A percentile compares a stretch with the other conserved stretches of the same genome.
phyloP scores from a whole-genome alignment of 179 eudicot species.

The Dionaea muscipula region DNA sequence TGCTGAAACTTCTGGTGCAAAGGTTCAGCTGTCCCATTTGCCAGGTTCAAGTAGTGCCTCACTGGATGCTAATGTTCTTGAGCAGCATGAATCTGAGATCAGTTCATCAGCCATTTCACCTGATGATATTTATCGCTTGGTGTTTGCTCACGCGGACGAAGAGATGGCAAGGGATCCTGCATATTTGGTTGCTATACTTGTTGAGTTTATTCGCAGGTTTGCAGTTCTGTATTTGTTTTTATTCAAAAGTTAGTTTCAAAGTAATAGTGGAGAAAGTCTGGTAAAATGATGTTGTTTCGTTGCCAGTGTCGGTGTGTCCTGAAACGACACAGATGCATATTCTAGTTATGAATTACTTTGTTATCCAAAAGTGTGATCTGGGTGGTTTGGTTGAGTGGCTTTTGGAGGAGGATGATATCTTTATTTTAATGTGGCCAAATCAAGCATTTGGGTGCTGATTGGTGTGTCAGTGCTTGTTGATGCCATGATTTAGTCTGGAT shows the following conservation, averaged over 20 bases:
- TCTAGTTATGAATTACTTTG: too few species aligned
- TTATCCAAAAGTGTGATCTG: too few species aligned
- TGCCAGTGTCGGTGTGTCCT: too few species aligned
- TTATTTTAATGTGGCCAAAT: background rate
- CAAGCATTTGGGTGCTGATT: too few species aligned
- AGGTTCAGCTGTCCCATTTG: conserved; percentile 28
- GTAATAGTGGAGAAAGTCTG: too few species aligned
- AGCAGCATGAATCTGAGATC: conserved; percentile 47
- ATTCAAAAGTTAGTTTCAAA: too few species aligned
- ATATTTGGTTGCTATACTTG: conserved; percentile 59
- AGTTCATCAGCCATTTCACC: conserved; percentile 77
- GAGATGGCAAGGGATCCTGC: conserved; percentile 77
- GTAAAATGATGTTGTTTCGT: background rate
- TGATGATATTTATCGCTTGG: conserved; percentile 60
- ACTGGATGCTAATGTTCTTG: conserved; percentile 31
- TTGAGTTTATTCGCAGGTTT: conserved; percentile 82
- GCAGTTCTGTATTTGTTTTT: background rate
- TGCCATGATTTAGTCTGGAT: too few species aligned
- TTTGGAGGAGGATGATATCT: background rate
- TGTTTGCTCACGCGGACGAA: conserved; percentile 73
- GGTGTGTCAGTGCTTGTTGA: too few species aligned
- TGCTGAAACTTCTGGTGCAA: conserved; percentile 22
- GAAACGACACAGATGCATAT: too few species aligned
- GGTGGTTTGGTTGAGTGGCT: background rate
- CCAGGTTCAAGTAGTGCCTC: conserved; percentile 28